Percentiles rank a stretch among this genome's conserved stretches.
Evolutionary conservation across 1,284 basidiomycete genomes (phyloP).

Genomic region (Marasmius tenuissimus): DNA sequence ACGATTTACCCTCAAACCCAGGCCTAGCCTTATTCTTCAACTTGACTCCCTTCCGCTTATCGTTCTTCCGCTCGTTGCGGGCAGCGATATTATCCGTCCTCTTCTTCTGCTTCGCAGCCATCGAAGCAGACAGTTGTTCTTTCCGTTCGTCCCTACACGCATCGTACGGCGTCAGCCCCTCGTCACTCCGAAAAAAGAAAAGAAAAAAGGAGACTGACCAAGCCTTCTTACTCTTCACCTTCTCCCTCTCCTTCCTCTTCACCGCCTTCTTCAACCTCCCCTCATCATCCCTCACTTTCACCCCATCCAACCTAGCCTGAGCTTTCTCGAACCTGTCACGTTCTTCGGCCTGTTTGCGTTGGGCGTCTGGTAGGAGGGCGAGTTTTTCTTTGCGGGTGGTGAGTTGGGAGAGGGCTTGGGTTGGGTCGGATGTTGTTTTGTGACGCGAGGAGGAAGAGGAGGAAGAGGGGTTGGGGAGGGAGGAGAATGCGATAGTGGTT

Average conservation of each 20-base stretch:
- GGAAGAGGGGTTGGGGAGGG: slow-evolving; percentile 51
- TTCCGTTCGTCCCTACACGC: slow-evolving; percentile 85
- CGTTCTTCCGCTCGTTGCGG: slow-evolving; percentile 76
- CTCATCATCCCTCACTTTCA: slow-evolving; percentile 87
- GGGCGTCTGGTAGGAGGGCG: slow-evolving; percentile 73
- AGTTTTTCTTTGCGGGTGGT: slow-evolving; percentile 73
- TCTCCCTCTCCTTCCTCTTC: slow-evolving; percentile 88
- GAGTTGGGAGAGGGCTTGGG: slow-evolving; percentile 82
- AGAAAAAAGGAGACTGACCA: slow-evolving; percentile 60
- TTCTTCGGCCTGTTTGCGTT: slow-evolving; percentile 76
- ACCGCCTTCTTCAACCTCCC: slow-evolving; percentile 82
- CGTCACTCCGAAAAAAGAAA: not conserved
- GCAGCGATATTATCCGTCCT: slow-evolving; percentile 84
- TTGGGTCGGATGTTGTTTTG: slow-evolving; percentile 75
- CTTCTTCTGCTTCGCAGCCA: slow-evolving; percentile 87
- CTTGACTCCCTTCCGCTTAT: slow-evolving; percentile 68
- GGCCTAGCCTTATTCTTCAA: slow-evolving; percentile 68
- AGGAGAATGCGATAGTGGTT: slow-evolving; percentile 72
- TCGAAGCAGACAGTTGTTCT: slow-evolving; percentile 66
- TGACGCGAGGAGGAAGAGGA: slow-evolving; percentile 47
- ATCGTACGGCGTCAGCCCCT: no score
- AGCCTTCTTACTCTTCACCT: slow-evolving; percentile 76
- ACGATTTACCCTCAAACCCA: slow-evolving; percentile 81
- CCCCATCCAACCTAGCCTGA: slow-evolving; percentile 78
- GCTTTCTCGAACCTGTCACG: slow-evolving; percentile 87